Conservation (phyloP, 2,329 filamentous ascomycete genomes). For the Pestalotiopsis sp. region DNA sequence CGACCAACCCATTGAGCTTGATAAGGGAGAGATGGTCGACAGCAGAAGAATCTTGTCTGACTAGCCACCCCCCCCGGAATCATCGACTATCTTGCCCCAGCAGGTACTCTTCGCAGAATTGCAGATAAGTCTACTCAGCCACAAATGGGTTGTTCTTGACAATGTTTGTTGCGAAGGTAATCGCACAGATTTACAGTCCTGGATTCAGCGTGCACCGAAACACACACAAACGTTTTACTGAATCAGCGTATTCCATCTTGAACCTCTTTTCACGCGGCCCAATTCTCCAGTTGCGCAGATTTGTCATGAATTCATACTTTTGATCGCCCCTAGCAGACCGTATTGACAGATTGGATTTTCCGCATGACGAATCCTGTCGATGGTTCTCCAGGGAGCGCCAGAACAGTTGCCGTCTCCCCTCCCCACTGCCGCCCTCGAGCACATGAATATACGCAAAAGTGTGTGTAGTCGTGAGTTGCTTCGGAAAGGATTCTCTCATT, state of each 20-base stretch:
- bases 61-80: no score
- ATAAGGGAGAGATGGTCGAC: no score
- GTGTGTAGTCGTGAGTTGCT: constrained; percentile 15
- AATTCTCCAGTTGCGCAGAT: background rate
- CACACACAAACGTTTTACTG: background rate
- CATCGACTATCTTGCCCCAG: no score
- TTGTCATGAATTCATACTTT: background rate
- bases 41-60: no score
- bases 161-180: no score
- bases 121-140: no score
- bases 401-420: background rate
- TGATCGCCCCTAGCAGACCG: background rate
- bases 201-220: background rate
- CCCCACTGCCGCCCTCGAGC: background rate
- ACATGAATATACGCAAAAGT: background rate
- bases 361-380: background rate
- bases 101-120: no score
- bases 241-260: background rate
- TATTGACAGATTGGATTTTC: background rate
- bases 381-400: background rate
- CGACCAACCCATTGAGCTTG: no score
- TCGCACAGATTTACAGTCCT: background rate
- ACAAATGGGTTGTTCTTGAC: no score
- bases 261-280: background rate
- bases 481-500: constrained; percentile 32